Conservation (phyloP, 331 rosid genomes). For the Rhamnella rubrinervis region DNA sequence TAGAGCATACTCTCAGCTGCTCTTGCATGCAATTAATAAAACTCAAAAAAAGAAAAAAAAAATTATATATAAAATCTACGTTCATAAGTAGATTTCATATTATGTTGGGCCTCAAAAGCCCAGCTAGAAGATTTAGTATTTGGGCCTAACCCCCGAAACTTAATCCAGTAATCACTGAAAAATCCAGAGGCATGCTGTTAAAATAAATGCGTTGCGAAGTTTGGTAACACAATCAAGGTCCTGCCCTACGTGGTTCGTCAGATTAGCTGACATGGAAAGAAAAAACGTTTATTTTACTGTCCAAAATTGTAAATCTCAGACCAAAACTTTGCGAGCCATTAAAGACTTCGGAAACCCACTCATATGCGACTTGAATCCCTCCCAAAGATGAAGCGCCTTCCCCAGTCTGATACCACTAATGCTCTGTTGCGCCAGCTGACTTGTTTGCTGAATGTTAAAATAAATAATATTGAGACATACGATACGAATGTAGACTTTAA, state of each 20-base stretch:
- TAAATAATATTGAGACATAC: not conserved
- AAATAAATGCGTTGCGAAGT: too few species aligned
- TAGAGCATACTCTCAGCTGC: too few species aligned
- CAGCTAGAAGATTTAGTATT: too few species aligned
- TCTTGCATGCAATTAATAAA: too few species aligned
- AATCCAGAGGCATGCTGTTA: too few species aligned
- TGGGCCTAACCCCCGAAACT: too few species aligned
- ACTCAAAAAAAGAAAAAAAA: too few species aligned
- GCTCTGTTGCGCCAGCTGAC: conserved; percentile 98
- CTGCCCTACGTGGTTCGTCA: not conserved
- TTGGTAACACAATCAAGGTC: not conserved
- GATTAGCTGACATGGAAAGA: not conserved
- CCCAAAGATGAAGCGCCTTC: conserved; percentile 73
- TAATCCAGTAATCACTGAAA: too few species aligned
- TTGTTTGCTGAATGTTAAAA: conserved; percentile 72
- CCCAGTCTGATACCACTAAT: conserved; percentile 81
- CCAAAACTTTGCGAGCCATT: not conserved
- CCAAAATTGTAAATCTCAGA: not conserved
- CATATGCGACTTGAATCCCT: conserved; percentile 88
- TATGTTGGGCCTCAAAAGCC: too few species aligned
- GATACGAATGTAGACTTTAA: not conserved
- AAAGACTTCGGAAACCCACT: conserved; percentile 8
- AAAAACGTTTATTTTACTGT: not conserved
- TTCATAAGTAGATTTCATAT: too few species aligned
- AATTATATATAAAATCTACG: too few species aligned